Percentiles rank a stretch among this genome's conserved stretches.
Evolutionary conservation across 345 rosid genomes (phyloP).

Genomic region (Populus ilicifolia): DNA sequence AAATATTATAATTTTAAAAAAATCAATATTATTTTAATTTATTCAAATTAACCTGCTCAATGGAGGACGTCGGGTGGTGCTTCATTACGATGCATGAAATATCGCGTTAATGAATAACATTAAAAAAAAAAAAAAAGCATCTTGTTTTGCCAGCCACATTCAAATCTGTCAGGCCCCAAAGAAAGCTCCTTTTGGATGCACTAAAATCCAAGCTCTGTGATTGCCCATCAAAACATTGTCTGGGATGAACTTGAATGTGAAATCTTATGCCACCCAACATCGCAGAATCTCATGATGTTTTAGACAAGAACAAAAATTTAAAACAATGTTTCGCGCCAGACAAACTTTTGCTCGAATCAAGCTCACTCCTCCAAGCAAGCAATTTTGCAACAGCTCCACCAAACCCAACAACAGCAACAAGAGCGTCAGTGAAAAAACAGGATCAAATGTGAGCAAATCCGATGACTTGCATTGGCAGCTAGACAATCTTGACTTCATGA

Average conservation of each 20-base stretch:
- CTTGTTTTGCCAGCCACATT: not conserved
- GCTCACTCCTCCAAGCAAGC: slow-evolving; percentile 12
- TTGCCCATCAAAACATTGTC: not conserved
- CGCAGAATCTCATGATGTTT: not conserved
- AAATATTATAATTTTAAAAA: too few species aligned
- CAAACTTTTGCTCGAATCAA: slow-evolving; percentile 26
- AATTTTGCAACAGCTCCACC: slow-evolving; percentile 24
- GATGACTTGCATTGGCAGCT: slow-evolving; percentile 56
- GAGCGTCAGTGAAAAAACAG: slow-evolving; percentile 27
- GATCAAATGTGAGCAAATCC: slow-evolving; percentile 46
- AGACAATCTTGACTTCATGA: slow-evolving; percentile 69
- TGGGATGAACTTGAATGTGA: not conserved
- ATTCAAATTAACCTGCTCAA: too few species aligned
- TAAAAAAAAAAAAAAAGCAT: too few species aligned
- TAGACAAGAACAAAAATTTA: slow-evolving; percentile 10
- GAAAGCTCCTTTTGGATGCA: not conserved
- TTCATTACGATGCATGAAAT: too few species aligned
- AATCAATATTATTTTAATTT: too few species aligned
- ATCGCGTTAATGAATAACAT: too few species aligned
- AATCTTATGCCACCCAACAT: not conserved
- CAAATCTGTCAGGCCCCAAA: not conserved
- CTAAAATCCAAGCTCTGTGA: not conserved
- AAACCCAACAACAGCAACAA: slow-evolving; percentile 19
- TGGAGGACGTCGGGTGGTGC: too few species aligned
- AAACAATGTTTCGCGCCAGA: slow-evolving; percentile 45